phyloP scores from a whole-genome alignment of 768 basidiomycete genomes.

The Fomitopsis pulvina region DNA sequence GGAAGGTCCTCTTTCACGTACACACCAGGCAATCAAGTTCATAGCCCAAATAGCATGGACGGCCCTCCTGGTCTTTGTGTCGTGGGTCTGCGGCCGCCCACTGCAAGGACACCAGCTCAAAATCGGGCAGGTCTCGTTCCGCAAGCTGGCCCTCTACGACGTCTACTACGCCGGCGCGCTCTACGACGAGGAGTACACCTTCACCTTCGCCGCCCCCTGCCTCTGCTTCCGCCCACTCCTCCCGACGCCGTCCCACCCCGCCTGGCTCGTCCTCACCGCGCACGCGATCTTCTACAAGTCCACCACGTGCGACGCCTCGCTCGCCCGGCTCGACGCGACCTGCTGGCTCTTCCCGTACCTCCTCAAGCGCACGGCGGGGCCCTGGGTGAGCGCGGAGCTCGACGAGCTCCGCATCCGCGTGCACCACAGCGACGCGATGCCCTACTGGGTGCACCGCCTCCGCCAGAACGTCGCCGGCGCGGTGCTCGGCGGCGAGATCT shows the following conservation, averaged over 20 bases:
- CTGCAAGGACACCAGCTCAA: conserved; percentile 11
- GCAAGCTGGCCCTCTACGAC: conserved; percentile 9
- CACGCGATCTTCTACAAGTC: conserved; percentile 28
- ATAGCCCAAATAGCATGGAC: neutral
- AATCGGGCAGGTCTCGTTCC: conserved; percentile 10
- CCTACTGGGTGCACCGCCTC: conserved; percentile 30
- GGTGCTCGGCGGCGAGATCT: conserved; percentile 32
- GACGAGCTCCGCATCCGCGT: conserved; percentile 32
- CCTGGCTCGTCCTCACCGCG: conserved; percentile 26
- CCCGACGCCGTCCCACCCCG: conserved; percentile 23
- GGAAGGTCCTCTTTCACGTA: neutral
- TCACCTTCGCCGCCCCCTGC: conserved; percentile 11
- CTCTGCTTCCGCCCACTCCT: conserved; percentile 22
- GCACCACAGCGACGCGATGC: conserved; percentile 27
- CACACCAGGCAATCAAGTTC: neutral
- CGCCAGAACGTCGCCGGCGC: conserved; percentile 33
- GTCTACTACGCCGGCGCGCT: conserved; percentile 14
- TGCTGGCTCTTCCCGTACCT: conserved; percentile 35
- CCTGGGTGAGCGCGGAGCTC: conserved; percentile 28
- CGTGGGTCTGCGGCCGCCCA: conserved; percentile 11
- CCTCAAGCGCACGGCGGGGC: conserved; percentile 30
- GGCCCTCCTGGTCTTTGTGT: conserved; percentile 5
- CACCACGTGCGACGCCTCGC: conserved; percentile 17
- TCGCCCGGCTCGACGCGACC: conserved; percentile 17
- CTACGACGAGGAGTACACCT: conserved; percentile 14